Conservation (phyloP, 2,329 filamentous ascomycete genomes). For the Raffaelea arxii region DNA sequence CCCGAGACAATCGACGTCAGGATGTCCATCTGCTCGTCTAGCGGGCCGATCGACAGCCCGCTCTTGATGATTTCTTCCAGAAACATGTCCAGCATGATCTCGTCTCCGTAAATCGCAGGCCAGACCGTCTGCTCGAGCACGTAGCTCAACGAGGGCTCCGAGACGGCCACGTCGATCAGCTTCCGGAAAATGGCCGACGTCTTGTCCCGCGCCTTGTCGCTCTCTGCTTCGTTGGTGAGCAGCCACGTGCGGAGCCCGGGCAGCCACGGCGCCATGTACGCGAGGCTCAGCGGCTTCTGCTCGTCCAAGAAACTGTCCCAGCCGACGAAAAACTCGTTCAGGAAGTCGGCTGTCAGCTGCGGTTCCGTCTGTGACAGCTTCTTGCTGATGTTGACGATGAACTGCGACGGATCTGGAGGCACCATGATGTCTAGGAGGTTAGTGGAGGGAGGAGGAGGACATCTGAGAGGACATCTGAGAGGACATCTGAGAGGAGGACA, state of each 20-base stretch:
- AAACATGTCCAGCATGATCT: conserved; percentile 56
- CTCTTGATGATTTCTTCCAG: conserved; percentile 57
- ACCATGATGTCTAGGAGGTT: conserved; percentile 46
- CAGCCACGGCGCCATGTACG: conserved; percentile 64
- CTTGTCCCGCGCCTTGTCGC: conserved; percentile 57
- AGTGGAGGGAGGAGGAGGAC: too few relatives aligned
- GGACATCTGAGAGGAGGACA: neutral
- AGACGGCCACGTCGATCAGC: conserved; percentile 54
- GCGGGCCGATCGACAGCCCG: conserved; percentile 45
- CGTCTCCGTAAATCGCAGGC: conserved; percentile 55
- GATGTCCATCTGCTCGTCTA: conserved; percentile 50
- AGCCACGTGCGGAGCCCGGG: conserved; percentile 50
- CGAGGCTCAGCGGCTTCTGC: conserved; percentile 55
- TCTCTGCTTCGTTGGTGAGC: conserved; percentile 48
- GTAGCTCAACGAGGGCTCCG: conserved; percentile 48
- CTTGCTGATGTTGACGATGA: conserved; percentile 57
- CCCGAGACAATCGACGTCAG: conserved; percentile 53
- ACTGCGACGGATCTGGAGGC: conserved; percentile 51
- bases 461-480: too few relatives aligned
- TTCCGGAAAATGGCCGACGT: conserved; percentile 55
- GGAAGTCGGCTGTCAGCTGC: conserved; percentile 57
- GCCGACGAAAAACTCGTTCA: conserved; percentile 64
- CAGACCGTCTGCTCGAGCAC: conserved; percentile 57
- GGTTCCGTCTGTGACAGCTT: conserved; percentile 54
- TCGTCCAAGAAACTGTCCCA: conserved; percentile 62